Conservation (phyloP, 78 protist genomes). For the Dictyostelium purpureum region DNA sequence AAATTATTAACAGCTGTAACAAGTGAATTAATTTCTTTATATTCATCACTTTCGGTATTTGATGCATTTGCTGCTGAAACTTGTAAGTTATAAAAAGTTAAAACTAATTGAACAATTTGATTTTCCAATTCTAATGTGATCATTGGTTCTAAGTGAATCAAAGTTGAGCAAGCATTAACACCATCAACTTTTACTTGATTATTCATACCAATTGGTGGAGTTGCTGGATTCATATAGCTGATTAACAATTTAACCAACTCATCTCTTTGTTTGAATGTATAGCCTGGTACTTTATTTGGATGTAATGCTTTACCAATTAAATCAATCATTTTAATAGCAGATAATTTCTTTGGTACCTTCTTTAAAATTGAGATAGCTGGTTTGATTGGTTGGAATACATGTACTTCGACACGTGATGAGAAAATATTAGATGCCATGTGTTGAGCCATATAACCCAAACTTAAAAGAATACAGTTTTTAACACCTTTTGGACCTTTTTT, state of each 20-base stretch:
- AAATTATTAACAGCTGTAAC: conserved; percentile 30
- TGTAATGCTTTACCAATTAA: conserved; percentile 81
- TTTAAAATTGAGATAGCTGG: conserved; percentile 54
- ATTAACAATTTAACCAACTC: conserved; percentile 47
- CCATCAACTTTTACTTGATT: conserved; percentile 42
- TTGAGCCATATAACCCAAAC: conserved; percentile 69
- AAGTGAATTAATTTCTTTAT: conserved; percentile 12
- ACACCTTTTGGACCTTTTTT: conserved; percentile 74
- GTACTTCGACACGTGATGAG: conserved; percentile 80
- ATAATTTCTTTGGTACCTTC: conserved; percentile 60
- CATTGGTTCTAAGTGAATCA: conserved; percentile 54
- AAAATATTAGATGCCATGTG: conserved; percentile 36
- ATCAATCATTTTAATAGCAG: conserved; percentile 69
- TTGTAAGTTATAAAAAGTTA: conserved; percentile 21
- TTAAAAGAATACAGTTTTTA: conserved; percentile 36
- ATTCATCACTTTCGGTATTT: neutral
- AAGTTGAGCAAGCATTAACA: conserved; percentile 47
- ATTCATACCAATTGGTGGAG: conserved; percentile 38
- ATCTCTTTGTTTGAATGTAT: conserved; percentile 68
- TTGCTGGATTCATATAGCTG: conserved; percentile 63
- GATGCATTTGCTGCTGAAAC: neutral
- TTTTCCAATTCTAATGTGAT: conserved; percentile 66
- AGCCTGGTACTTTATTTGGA: conserved; percentile 32
- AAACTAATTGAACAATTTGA: neutral
- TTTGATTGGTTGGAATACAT: conserved; percentile 56